These are phyloP conservation scores for Byssochlamys sp. DNA, from an alignment of 2,329 filamentous ascomycete species.

Conservation along the genomic window DNA sequence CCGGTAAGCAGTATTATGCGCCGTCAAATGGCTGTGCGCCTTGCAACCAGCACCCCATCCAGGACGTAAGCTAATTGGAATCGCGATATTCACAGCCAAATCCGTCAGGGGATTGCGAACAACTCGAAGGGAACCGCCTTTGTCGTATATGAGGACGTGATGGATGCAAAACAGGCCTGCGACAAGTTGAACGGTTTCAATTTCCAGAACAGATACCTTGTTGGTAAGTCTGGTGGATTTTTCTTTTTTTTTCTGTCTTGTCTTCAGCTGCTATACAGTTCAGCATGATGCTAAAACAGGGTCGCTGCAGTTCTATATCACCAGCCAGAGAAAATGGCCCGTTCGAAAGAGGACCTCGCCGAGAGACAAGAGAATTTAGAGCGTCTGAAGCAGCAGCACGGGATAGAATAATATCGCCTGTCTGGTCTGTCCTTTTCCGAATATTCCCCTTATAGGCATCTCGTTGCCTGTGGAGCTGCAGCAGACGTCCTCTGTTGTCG, in stretches of 20 bases:
- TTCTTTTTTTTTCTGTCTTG: too few relatives aligned
- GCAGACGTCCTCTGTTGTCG: constrained; percentile 19
- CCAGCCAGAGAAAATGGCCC: constrained; percentile 68
- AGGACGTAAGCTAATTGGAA: constrained; percentile 10
- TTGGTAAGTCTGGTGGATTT: constrained; percentile 55
- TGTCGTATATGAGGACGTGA: constrained; percentile 98
- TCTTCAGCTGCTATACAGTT: constrained; percentile 13
- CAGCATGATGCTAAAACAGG: constrained; percentile 4
- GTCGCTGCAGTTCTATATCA: constrained; percentile 54
- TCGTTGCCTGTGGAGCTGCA: constrained; percentile 20
- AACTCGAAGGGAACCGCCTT: constrained; percentile 98
- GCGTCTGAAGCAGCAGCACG: constrained; percentile 93
- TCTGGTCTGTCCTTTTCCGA: constrained; percentile 17
- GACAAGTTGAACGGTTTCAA: constrained; percentile 99
- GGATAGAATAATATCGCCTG: constrained; percentile 71
- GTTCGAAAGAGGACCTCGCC: constrained; percentile 86
- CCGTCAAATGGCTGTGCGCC: constrained; percentile 1
- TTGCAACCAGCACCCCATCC: not conserved
- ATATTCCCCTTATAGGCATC: constrained; percentile 24
- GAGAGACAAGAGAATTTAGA: constrained; percentile 94
- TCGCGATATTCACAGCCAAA: constrained; percentile 58
- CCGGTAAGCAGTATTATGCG: constrained; percentile 52
- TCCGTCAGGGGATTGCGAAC: constrained; percentile 92
- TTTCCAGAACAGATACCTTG: constrained; percentile 98
- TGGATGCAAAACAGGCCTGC: constrained; percentile 97